These are phyloP conservation scores for Entoloma clypeatum DNA, from an alignment of 1,284 basidiomycete species.

Conservation along the genomic window DNA sequence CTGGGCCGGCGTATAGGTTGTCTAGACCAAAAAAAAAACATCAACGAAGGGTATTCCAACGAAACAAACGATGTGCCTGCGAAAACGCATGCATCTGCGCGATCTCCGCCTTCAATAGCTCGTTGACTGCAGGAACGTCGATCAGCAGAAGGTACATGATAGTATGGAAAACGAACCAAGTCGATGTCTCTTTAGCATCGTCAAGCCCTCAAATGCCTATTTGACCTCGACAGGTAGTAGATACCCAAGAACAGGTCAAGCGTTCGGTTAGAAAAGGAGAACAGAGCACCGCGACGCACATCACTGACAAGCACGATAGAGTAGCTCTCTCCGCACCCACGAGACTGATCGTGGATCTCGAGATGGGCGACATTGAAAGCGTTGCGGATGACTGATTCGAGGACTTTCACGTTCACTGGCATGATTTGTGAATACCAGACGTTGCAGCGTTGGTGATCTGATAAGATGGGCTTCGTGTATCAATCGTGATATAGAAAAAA, in stretches of 20 bases:
- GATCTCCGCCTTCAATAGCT: slow-evolving; percentile 67
- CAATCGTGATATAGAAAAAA: too few species aligned
- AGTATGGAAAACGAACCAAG: slow-evolving; percentile 43
- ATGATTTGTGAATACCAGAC: too few species aligned
- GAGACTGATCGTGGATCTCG: slow-evolving; percentile 71
- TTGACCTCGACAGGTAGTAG: not conserved
- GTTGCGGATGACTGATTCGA: slow-evolving; percentile 58
- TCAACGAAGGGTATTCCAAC: not conserved
- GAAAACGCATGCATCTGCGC: slow-evolving; percentile 81
- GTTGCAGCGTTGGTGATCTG: too few species aligned
- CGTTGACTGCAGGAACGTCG: slow-evolving; percentile 55
- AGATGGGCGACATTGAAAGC: slow-evolving; percentile 61
- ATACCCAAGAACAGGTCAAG: not conserved
- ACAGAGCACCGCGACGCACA: slow-evolving; percentile 33
- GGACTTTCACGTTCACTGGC: slow-evolving; percentile 52
- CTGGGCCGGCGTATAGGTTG: slow-evolving; percentile 72
- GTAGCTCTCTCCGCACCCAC: slow-evolving; percentile 76
- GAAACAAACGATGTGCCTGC: slow-evolving; percentile 53
- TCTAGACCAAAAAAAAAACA: slow-evolving; percentile 37
- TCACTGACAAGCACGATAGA: slow-evolving; percentile 71
- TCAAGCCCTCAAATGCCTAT: slow-evolving; percentile 71
- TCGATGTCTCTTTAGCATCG: slow-evolving; percentile 67
- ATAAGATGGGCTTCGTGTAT: too few species aligned
- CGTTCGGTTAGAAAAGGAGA: not conserved
- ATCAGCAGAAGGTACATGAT: not conserved